Base-by-base conservation (phyloP, 768 basidiomycete species). In the Boletus reticulatus region DNA sequence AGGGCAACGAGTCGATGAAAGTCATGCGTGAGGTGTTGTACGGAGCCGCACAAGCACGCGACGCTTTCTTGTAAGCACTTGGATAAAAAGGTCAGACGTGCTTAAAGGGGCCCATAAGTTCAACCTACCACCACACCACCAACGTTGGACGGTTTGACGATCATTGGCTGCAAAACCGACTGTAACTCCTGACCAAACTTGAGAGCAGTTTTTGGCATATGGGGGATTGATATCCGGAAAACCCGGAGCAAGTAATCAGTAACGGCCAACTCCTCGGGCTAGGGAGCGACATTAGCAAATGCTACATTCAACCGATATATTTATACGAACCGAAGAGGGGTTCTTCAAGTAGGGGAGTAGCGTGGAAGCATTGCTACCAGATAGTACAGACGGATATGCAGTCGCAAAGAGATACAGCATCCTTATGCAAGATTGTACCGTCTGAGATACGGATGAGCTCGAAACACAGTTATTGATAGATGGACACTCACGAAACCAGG, bases 101-200 rank as follows among this genome's bases (percentile, higher is more conserved):
- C 3, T 42, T 37, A 11, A 20, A 32, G 29, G 4, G 8, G 19
- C 4, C 13, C 19, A 29, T 31, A 14, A n/a, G 22, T 12, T 50
- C 36, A 41, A 66, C 81, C 31, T 56, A 91, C 89, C 72, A 81
- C 76, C 10, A 89, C 75, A 24, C 88, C 85, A 13, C 86, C 87
- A 3, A 80, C 73, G 38, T 80, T 78, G 0, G 87, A 83, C 5
- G 93, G 94, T 64, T 91, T 93, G 62, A 92, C 79, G 41, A 99
- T 88, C 94, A 98, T 94, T 0, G 92, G 90, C 60, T 96, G 84
- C 12, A 98, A 76, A 8, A 84, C 80, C 6, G 77, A 69, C 62
- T 96, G 94, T 17, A 99, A 77, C 50, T 95, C 92, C 38, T 85
- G 81, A 0, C 90, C 94, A 66, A 98, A 98, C 62, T 89, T 94